Base-by-base conservation (phyloP, 257 asterid genomes). In the Orobanche coerulescens region DNA sequence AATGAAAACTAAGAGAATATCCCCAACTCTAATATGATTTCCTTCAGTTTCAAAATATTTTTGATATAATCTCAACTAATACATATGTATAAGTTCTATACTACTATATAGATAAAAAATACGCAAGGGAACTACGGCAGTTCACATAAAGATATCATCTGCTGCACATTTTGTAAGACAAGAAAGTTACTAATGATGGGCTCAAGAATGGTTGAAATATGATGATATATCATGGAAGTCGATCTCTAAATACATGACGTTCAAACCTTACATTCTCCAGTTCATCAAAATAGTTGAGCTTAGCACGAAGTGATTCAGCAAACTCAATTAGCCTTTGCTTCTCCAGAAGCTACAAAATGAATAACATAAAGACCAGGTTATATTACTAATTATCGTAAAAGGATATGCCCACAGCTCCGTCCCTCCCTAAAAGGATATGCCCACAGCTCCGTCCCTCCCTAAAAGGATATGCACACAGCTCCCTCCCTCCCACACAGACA, bases 241-340 rank as follows among this genome's bases (percentile, higher is more conserved):
- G 61, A 61, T 69, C 49, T 62, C 64, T 31, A 72, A 19, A 34
- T 23, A 52, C 78, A 76, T 60, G 67, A 44, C 68, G 73, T 52
- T 61, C 63, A 80, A 82, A 76, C 68, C 98, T 84, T 93, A 93
- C 99, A 82, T 93, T 93, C 84, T 93, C 99, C 79, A 93, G 76
- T 79, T 93, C 97, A 80, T 93, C 99, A 10, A 93, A 93, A 84
- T 93, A 93, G 75, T 82, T 89, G 76, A 89, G 97, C 83, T 93
- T 93, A 72, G 76, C 81, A 54, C 91, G 99, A 68, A 93, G 95
- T 64, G 97, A 93, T 75, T 93, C 97, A 56, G 96, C 96, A 75
- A 93, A 93, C 73, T 87, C 94, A 64, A 89, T 82, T 59, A 89
- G 76, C 76, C 78, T 86, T 77, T 87, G 96, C 86, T 93, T 93